Base-by-base conservation (phyloP, 176 grass and related monocot genomes). In the Phoenix roebelenii region DNA sequence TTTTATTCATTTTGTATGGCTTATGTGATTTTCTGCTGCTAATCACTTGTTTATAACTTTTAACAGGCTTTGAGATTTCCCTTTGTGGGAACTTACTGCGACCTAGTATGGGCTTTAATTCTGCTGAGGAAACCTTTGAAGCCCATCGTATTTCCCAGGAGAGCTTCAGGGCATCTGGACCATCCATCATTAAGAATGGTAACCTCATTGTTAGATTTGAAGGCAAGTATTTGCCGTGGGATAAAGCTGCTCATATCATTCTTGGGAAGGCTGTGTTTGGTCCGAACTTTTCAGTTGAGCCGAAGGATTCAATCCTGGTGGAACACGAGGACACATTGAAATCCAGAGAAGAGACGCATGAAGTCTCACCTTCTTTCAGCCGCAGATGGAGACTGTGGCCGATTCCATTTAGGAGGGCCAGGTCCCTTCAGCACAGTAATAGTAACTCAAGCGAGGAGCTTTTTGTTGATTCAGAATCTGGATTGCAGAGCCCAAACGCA, bases 231-330 rank as follows among this genome's bases (percentile, higher is more conserved):
- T 92, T 93, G 60, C 44, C 55, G 44, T 98, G 87, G 87, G 75
- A 56, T 73, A 89, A 89, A 77, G 74, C 73, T 80, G 81, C 81
- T 69, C 94, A 92, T 77, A 25, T 93, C 66, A 66, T 98, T 76
- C 94, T 98, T 67, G 88, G 94, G 20, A 98, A 85, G 70, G 82
- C 79, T 73, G 84, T 81, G 50, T 98, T 81, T 76, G 94, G 85
- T 70, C 68, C 70, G 26, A 77, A 89, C 57, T 83, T 98, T 72
- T 64, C 15, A 15, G 17, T 83, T 75, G 88, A 92, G 80, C 72
- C 67, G 22, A 60, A 65, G 55, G 88, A 93, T 50, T 85, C 79
- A 76, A 89, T 98, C 63, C 81, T 66, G 5, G 75, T 98, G 71
- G 85, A 89, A 83, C 49, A 30, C 55, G 66, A 52, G n/a, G 78